Conservation (phyloP, 2,329 filamentous ascomycete species). For the Aspergillus pseudonomiae region DNA sequence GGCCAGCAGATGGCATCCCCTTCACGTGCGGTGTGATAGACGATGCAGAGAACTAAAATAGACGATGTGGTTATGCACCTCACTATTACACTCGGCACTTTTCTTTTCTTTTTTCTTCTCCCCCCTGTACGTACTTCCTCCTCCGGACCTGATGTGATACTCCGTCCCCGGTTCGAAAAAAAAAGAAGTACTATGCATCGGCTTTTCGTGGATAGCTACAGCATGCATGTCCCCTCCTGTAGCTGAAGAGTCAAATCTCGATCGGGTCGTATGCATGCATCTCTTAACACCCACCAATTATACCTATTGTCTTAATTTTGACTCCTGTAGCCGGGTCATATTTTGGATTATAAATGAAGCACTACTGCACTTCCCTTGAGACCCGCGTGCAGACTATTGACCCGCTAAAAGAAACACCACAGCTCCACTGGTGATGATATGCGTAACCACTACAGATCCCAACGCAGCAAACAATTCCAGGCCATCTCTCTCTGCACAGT, state of each 20-base stretch:
- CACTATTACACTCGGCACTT: neutral
- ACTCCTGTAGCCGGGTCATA: too few species aligned
- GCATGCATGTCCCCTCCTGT: neutral
- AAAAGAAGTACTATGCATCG: neutral
- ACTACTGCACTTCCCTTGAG: neutral
- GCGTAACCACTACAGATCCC: neutral
- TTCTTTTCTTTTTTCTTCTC: neutral
- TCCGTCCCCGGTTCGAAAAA: neutral
- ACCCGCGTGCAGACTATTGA: neutral
- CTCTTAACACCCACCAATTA: neutral
- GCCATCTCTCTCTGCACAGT: neutral
- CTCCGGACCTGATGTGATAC: too few species aligned
- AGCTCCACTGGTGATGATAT: neutral
- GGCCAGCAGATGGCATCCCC: neutral
- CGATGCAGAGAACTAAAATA: neutral
- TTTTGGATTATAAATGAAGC: neutral
- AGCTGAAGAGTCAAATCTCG: neutral
- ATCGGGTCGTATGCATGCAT: neutral
- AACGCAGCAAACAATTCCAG: neutral
- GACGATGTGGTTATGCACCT: neutral
- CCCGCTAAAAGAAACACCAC: neutral
- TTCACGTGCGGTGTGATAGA: conserved; percentile 2
- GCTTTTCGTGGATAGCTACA: neutral
- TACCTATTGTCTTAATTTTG: neutral
- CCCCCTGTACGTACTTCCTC: neutral